Evolutionary conservation across 116 monocot genomes (phyloP), one percentile per base, ranked within the genome.

Genomic region (Cymodocea nodosa): DNA sequence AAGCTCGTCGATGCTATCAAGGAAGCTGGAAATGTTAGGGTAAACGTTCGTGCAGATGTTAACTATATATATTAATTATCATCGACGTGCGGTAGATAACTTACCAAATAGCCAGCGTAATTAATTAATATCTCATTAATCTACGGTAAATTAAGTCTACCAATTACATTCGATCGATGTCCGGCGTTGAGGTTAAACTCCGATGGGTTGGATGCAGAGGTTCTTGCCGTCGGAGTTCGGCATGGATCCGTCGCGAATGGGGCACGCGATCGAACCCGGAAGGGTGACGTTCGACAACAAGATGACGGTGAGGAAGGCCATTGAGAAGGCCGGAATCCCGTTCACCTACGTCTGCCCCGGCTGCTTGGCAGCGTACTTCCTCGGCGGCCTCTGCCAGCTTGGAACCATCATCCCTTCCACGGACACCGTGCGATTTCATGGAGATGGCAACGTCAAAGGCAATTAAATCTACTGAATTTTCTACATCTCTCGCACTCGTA

Each of bases 141-240:
- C n/a, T n/a, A n/a, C n/a, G n/a, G n/a, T n/a, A n/a, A n/a, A n/a
- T n/a, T n/a, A n/a, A n/a, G n/a, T n/a, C n/a, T n/a, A n/a, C n/a
- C n/a, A n/a, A n/a, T n/a, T n/a, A n/a, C n/a, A n/a, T n/a, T n/a
- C n/a, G n/a, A n/a, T n/a, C n/a, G n/a, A n/a, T n/a, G n/a, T n/a
- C n/a, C n/a, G n/a, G n/a, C n/a, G n/a, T n/a, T n/a, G n/a, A n/a
- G n/a, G n/a, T n/a, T n/a, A n/a, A n/a, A n/a, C n/a, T n/a, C n/a
- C n/a, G n/a, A n/a, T n/a, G n/a, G n/a, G n/a, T n/a, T n/a, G n/a
- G n/a, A n/a, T 57, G 51, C 63, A 86, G 86, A 37, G 80, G 0
- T 86, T 83, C 70, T 18, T 83, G 58, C 87, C 83, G 11, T 87
- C 84, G 4, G 87, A 87, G 63, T 87, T 87, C 61, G 87, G 84